Base-by-base conservation (phyloP, 2,329 filamentous ascomycete species). In the Phialophora expanda region DNA sequence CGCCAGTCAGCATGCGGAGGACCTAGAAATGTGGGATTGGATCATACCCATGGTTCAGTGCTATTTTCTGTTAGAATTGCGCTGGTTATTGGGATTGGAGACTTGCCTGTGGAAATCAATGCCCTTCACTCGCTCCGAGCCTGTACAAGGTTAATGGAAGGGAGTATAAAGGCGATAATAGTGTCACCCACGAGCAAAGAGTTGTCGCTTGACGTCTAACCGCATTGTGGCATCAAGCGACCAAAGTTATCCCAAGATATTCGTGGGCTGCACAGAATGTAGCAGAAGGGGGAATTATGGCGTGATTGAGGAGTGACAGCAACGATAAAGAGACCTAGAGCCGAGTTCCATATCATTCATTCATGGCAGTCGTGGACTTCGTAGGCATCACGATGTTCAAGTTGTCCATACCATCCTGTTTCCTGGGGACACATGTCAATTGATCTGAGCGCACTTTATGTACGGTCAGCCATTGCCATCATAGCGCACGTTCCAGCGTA, bases 91-190 rank as follows among this genome's bases (percentile, higher is more conserved):
- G 26, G 64, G 14, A n/a, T 28, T 26, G 26, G 38, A 41, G 22
- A 64, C 57, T 54, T 59, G 61, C 61, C 93, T 93, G 78, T 98
- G 94, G 79, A 97, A 98, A 83, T 98, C 94, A 80, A 97, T 93
- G 77, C 91, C 90, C 83, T 98, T 98, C 73, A 98, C 94, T 82
- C 94, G 90, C 86, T 98, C 92, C 76, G 91, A 96, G 80, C 93
- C 88, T 80, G 91, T 91, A 83, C 92, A 91, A 74, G 92, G 87
- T 81, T 92, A 90, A 80, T 89, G 88, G 17, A 44, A 20, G 20
- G 20, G n/a, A 28, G 22, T n/a, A 8, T 20, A 6, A 9, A 57
- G 2, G 54, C 22, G 11, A 14, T 22, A n/a, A 12, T 17, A 38
- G 20, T 22, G 11, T 38, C 20, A 38, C 34, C 6, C 34, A 69